Evolutionary conservation across 306 rosid species (phyloP), one percentile per base, ranked within the genome.

Genomic region (Vigna radiata): DNA sequence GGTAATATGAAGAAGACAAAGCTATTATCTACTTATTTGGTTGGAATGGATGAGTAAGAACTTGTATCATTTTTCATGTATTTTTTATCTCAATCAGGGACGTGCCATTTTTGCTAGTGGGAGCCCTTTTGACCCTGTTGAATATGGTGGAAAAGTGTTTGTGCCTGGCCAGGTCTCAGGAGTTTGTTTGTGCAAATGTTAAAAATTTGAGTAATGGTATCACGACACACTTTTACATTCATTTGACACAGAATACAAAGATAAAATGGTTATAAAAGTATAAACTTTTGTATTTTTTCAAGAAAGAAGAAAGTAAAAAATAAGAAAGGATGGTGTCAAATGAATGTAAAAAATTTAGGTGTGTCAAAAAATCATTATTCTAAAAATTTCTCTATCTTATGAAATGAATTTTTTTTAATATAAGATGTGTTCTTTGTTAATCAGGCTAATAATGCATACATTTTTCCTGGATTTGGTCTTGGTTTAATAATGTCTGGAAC

Each of bases 401-500:
- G 62, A 64, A 76, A 64, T 18, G 59, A 9, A 49, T 41, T 65
- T 50, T 77, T 19, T 77, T 41, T 77, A 79, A 86, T 53, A 73
- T 77, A 39, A 63, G 27, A 49, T 73, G 14, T 19, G 73, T 25
- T 44, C 7, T 64, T 79, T 83, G 68, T 72, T 46, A 13, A 83
- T 77, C 86, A 94, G 98, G 79, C 97, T 13, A 94, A 94, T 79
- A 94, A 94, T 77, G 98, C 98, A 8, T 94, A 94, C 94, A 86
- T 94, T 50, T 94, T 94, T 50, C 98, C 98, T 70, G 98, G 98
- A 64, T 82, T 94, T 36, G 98, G 97, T 82, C 87, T 94, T 27
- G 98, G 98, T 61, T 79, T 94, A 66, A 54, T 94, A 61, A 94
- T 94, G 96, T 94, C 98, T 1, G 97, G 97, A 33, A 80, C 96